Percentiles rank a stretch among this genome's conserved stretches.
phyloP scores from a whole-genome alignment of 2,329 filamentous ascomycete species.

The Diaporthe aspalathi region DNA sequence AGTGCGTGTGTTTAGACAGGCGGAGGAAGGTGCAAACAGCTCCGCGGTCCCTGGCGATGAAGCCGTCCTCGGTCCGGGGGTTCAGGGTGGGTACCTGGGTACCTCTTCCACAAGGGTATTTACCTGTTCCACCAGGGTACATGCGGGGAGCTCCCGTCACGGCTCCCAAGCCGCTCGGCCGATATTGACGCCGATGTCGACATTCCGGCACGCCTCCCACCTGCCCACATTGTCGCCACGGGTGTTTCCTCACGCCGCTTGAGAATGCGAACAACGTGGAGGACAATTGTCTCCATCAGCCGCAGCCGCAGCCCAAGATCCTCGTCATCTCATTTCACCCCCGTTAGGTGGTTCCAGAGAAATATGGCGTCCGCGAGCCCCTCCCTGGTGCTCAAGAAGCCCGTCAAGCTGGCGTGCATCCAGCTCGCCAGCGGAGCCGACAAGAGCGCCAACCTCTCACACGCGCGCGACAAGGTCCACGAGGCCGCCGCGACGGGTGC shows the following conservation, averaged over 20 bases:
- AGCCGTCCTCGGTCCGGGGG: neutral
- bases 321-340: conserved; percentile 37
- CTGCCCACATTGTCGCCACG: neutral
- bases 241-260: too few species aligned
- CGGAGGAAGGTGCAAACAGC: neutral
- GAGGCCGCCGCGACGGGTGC: conserved; percentile 82
- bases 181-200: conserved; percentile 7
- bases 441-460: conserved; percentile 85
- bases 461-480: conserved; percentile 84
- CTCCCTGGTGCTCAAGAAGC: conserved; percentile 72
- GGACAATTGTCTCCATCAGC: conserved; percentile 28
- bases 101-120: too few species aligned
- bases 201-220: neutral
- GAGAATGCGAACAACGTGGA: conserved; percentile 37
- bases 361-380: conserved; percentile 48
- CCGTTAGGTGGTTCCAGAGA: conserved; percentile 44
- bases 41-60: neutral
- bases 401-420: conserved; percentile 82
- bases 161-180: neutral
- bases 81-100: neutral
- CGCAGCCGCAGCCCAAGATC: conserved; percentile 17
- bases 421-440: conserved; percentile 85
- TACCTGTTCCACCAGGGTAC: neutral
- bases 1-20: neutral
- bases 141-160: conserved; percentile 35